Conservation (phyloP, 2,329 filamentous ascomycete genomes). For the Geosmithia putterillii region DNA sequence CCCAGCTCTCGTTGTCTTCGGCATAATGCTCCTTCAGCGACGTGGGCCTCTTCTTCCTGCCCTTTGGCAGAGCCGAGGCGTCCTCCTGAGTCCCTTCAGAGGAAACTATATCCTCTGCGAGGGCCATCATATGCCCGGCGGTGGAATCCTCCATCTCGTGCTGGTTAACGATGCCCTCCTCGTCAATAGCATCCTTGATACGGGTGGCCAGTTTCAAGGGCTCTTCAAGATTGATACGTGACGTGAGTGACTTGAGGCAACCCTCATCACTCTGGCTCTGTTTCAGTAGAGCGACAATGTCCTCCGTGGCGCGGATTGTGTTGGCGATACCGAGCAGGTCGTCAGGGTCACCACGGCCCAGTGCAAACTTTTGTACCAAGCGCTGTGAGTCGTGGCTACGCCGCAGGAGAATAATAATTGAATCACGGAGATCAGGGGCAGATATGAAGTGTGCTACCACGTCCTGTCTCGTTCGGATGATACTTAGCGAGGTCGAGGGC, state of each 20-base stretch:
- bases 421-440: conserved; percentile 55
- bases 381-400: conserved; percentile 78
- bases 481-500: conserved; percentile 73
- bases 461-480: conserved; percentile 70
- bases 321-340: conserved; percentile 75
- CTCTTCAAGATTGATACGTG: conserved; percentile 52
- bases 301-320: conserved; percentile 64
- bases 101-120: conserved; percentile 60
- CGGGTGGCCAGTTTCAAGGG: conserved; percentile 56
- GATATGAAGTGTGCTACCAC: conserved; percentile 66
- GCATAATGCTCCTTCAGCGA: conserved; percentile 46
- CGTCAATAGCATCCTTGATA: conserved; percentile 75
- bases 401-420: conserved; percentile 54
- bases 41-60: conserved; percentile 27
- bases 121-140: conserved; percentile 54
- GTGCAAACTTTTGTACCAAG: conserved; percentile 84
- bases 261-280: neutral
- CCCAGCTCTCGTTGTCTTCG: conserved; percentile 48
- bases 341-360: conserved; percentile 84
- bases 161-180: conserved; percentile 74
- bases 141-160: conserved; percentile 67
- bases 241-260: conserved; percentile 32
- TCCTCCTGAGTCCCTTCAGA: conserved; percentile 52
- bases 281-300: conserved; percentile 43
- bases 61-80: conserved; percentile 40